Percentiles rank a stretch among this genome's conserved stretches.
Evolutionary conservation across 768 basidiomycete species (phyloP).

Genomic region (Paxillus involutus): DNA sequence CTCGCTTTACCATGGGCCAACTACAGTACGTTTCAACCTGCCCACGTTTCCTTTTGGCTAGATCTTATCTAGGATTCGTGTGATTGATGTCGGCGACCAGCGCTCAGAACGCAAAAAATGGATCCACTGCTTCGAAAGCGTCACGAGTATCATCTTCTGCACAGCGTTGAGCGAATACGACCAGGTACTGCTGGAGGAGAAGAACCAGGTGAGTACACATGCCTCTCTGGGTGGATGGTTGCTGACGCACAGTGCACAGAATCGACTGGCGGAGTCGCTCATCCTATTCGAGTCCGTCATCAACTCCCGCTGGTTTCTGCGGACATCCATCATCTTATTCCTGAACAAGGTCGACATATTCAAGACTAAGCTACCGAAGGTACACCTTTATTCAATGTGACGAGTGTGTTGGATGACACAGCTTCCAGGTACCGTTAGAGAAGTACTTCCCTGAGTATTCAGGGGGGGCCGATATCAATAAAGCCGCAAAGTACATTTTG

Average conservation of each 20-base stretch:
- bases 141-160: slow-evolving; percentile 76
- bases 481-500: slow-evolving; percentile 91
- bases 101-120: slow-evolving; percentile 81
- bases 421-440: slow-evolving; percentile 63
- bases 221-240: neutral
- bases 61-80: slow-evolving; percentile 44
- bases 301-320: slow-evolving; percentile 77
- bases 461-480: slow-evolving; percentile 87
- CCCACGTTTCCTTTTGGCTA: neutral
- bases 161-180: slow-evolving; percentile 76
- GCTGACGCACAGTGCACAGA: slow-evolving; percentile 38
- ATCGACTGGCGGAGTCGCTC: slow-evolving; percentile 74
- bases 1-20: slow-evolving; percentile 71
- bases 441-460: slow-evolving; percentile 86
- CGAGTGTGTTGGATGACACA: neutral
- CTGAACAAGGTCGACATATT: slow-evolving; percentile 77
- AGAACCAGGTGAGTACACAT: slow-evolving; percentile 26
- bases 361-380: slow-evolving; percentile 68
- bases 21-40: slow-evolving; percentile 44
- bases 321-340: slow-evolving; percentile 68
- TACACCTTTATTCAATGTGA: neutral
- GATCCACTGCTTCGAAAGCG: slow-evolving; percentile 80
- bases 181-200: slow-evolving; percentile 66
- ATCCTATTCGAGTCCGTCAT: slow-evolving; percentile 76
- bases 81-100: slow-evolving; percentile 82